Evolutionary conservation across 495 filamentous ascomycete species (phyloP).

Genomic region (Parmelia sp.): DNA sequence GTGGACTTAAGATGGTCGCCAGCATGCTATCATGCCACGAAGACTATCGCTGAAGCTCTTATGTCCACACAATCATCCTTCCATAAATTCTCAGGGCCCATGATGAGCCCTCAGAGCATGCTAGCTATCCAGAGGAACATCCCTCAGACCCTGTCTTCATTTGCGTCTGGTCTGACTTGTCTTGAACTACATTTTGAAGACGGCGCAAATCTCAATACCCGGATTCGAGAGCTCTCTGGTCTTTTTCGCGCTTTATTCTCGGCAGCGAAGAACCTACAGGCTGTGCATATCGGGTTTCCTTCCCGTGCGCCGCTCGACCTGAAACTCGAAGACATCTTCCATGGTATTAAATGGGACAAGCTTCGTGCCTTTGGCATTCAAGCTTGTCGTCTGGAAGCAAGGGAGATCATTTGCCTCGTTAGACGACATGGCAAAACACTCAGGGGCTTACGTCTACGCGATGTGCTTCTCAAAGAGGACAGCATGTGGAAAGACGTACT

Average conservation of each 20-base stretch:
- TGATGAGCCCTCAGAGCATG: conserved; percentile 56
- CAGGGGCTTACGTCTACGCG: conserved; percentile 50
- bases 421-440: conserved; percentile 51
- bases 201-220: conserved; percentile 46
- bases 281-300: conserved; percentile 63
- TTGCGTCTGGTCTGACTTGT: conserved; percentile 53
- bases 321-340: conserved; percentile 55
- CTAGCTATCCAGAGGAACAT: conserved; percentile 43
- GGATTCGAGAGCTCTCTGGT: conserved; percentile 48
- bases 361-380: conserved; percentile 60
- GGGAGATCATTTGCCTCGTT: conserved; percentile 54
- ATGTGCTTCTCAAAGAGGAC: conserved; percentile 53
- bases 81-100: conserved; percentile 56
- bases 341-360: conserved; percentile 53
- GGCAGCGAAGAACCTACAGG: conserved; percentile 53
- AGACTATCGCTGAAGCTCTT: conserved; percentile 52
- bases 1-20: conserved; percentile 53
- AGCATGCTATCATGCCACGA: conserved; percentile 57
- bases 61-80: conserved; percentile 49
- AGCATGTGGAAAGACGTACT: conserved; percentile 58
- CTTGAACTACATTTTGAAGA: conserved; percentile 57
- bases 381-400: conserved; percentile 53
- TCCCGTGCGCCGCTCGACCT: conserved; percentile 50
- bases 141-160: conserved; percentile 40
- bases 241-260: conserved; percentile 52